Percentiles rank a stretch among this genome's conserved stretches.
Conservation (phyloP, 768 basidiomycete species). For the Aureoboletus auriporus region DNA sequence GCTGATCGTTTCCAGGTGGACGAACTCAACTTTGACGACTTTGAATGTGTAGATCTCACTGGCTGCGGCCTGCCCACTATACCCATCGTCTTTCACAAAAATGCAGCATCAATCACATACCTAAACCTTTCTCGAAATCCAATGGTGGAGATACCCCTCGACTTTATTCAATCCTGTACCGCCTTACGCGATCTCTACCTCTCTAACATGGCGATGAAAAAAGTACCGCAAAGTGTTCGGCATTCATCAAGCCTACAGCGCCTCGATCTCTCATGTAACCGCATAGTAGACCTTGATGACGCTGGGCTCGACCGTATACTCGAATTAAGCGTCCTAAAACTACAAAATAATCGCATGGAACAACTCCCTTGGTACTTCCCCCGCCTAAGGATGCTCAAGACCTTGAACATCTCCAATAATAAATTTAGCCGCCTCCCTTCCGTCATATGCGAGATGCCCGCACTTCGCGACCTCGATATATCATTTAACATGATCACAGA, state of each 20-base stretch:
- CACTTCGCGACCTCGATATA: conserved; percentile 82
- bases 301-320: conserved; percentile 76
- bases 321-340: conserved; percentile 60
- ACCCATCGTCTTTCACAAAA: conserved; percentile 79
- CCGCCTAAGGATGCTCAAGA: conserved; percentile 62
- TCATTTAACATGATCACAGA: conserved; percentile 90
- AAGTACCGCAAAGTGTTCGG: conserved; percentile 80
- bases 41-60: conserved; percentile 78
- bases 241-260: conserved; percentile 69
- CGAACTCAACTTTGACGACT: conserved; percentile 64
- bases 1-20: conserved; percentile 52
- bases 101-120: conserved; percentile 78
- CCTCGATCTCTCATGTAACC: conserved; percentile 88
- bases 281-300: conserved; percentile 85
- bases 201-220: conserved; percentile 91
- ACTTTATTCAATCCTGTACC: conserved; percentile 89
- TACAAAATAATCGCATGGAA: conserved; percentile 91
- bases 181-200: conserved; percentile 81
- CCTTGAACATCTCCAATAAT: conserved; percentile 95
- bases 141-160: conserved; percentile 92
- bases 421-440: conserved; percentile 75
- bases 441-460: conserved; percentile 68
- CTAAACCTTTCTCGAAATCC: conserved; percentile 92
- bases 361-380: conserved; percentile 84
- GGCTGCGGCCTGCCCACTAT: conserved; percentile 80